Conservation (phyloP, 352 stramenopile species). For the Phytophthora fragariaefolia region DNA sequence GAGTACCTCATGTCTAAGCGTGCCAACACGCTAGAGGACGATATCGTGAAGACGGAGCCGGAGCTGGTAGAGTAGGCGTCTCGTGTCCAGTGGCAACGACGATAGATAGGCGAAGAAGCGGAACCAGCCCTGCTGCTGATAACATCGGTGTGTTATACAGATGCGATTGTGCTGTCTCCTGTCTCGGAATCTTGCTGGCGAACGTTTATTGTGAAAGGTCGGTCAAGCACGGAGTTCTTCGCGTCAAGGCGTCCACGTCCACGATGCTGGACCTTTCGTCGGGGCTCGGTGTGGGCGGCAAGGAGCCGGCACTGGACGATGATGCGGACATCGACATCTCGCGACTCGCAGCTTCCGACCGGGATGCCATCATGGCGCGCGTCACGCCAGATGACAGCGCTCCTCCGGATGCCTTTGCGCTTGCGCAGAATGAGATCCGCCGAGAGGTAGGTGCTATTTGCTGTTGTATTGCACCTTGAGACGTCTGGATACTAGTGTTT, state of each 20-base stretch:
- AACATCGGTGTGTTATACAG: constrained; percentile 8
- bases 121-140: constrained; percentile 6
- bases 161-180: constrained; percentile 11
- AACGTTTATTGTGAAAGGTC: constrained; percentile 23
- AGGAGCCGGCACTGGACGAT: constrained; percentile 62
- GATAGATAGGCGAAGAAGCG: constrained; percentile 29
- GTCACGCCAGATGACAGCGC: constrained; percentile 73
- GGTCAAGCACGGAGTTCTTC: no score
- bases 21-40: constrained; percentile 46
- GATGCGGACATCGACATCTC: constrained; percentile 75
- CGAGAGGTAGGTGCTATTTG: constrained; percentile 53
- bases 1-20: constrained; percentile 67
- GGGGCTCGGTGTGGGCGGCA: constrained; percentile 43
- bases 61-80: constrained; percentile 11
- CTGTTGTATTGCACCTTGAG: not conserved
- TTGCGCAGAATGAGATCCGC: constrained; percentile 85
- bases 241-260: constrained; percentile 12
- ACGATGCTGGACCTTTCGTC: constrained; percentile 48
- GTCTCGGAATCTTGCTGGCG: not conserved
- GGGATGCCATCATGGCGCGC: constrained; percentile 73
- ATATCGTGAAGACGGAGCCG: constrained; percentile 14
- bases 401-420: constrained; percentile 70
- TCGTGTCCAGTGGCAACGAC: constrained; percentile 8
- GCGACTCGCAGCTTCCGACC: constrained; percentile 59
- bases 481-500: not conserved